Evolutionary conservation across 768 basidiomycete genomes (phyloP).

Genomic region (Hericium erinaceus): DNA sequence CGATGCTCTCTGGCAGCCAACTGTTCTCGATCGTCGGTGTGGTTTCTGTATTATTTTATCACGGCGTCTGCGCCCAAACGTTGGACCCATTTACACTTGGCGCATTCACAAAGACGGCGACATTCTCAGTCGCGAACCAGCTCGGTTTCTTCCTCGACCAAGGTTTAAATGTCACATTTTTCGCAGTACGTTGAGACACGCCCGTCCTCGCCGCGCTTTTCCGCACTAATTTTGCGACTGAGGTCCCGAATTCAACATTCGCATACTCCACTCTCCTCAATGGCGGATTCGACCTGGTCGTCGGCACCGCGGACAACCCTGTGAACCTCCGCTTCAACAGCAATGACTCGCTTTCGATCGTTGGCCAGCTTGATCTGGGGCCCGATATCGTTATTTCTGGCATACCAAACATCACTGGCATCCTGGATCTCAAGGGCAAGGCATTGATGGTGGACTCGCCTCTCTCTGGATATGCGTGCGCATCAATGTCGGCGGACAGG

Average conservation of each 20-base stretch:
- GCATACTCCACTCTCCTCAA: not conserved
- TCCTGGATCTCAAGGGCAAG: not conserved
- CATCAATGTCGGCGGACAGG: not conserved
- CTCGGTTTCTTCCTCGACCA: conserved; percentile 1
- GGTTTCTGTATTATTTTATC: too few species aligned
- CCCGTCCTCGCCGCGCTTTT: not conserved
- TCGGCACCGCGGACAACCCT: not conserved
- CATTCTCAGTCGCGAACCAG: conserved; percentile 2
- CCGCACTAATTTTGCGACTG: not conserved
- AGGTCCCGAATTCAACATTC: not conserved
- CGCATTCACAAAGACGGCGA: conserved; percentile 1
- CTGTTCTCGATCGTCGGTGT: too few species aligned
- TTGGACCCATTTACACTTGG: not conserved
- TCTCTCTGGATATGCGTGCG: not conserved
- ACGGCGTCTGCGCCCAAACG: not conserved
- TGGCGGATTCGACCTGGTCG: not conserved
- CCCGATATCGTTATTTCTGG: not conserved
- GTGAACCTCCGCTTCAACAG: conserved; percentile 4
- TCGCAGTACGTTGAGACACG: not conserved
- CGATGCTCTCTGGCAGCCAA: too few species aligned
- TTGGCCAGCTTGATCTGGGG: not conserved
- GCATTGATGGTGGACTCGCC: not conserved
- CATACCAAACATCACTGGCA: not conserved
- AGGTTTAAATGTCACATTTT: not conserved
- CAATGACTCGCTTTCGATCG: not conserved